Percentiles rank a stretch among this genome's conserved stretches.
Evolutionary conservation across 345 rosid genomes (phyloP).

Genomic region (Populus pruinosa): DNA sequence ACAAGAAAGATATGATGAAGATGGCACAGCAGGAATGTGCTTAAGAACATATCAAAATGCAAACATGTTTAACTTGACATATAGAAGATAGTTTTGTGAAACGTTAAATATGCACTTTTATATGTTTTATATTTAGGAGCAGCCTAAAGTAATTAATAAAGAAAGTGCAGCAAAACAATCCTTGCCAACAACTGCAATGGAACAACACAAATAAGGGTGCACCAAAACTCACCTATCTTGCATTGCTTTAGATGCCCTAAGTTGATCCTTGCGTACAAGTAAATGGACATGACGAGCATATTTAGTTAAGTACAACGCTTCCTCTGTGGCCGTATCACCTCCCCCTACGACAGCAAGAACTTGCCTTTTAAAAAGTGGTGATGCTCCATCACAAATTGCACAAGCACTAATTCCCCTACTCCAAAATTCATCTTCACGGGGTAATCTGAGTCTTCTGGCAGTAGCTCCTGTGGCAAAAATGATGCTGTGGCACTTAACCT

Average conservation of each 20-base stretch:
- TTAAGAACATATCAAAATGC: neutral
- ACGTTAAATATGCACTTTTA: neutral
- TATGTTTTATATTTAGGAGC: neutral
- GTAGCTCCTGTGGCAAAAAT: constrained; percentile 96
- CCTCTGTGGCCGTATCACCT: constrained; percentile 98
- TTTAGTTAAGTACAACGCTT: constrained; percentile 88
- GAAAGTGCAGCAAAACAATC: neutral
- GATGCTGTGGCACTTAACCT: constrained; percentile 85
- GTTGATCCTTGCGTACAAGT: constrained; percentile 78
- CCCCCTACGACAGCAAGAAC: constrained; percentile 98
- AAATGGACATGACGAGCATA: constrained; percentile 97
- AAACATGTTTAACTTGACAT: neutral
- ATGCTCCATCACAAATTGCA: constrained; percentile 98
- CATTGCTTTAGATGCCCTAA: constrained; percentile 97
- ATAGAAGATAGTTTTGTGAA: neutral
- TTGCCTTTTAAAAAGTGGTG: constrained; percentile 91
- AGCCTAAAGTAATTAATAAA: neutral
- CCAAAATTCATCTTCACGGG: constrained; percentile 97
- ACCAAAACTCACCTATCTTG: constrained; percentile 80
- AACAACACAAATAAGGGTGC: neutral
- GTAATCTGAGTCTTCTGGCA: constrained; percentile 70
- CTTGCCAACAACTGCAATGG: neutral
- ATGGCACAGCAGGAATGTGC: too few species aligned
- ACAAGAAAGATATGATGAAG: neutral
- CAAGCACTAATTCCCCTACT: constrained; percentile 99